Conservation (phyloP, 2,329 filamentous ascomycete species). For the Pestalotiopsis sp. region DNA sequence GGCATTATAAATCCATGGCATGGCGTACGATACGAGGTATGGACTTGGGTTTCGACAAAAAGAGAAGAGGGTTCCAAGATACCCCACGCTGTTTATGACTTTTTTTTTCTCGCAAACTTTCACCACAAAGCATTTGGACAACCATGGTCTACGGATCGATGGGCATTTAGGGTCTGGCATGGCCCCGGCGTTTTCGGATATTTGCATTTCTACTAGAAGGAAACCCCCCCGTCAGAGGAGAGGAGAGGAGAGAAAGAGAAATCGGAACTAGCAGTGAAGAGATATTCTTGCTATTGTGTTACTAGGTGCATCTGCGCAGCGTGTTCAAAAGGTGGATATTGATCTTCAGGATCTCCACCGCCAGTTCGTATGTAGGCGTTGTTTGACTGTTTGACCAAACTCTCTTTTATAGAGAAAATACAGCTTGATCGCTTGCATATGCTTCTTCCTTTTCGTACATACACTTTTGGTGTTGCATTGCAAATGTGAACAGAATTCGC, state of each 20-base stretch:
- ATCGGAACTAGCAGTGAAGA: background rate
- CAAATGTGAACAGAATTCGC: background rate
- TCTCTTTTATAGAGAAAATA: background rate
- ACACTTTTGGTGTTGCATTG: background rate
- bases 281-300: background rate
- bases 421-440: background rate
- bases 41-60: slow-evolving; percentile 6
- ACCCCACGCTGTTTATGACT: slow-evolving; percentile 7
- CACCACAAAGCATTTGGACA: background rate
- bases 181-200: slow-evolving; percentile 6
- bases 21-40: slow-evolving; percentile 10
- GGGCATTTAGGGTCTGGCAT: slow-evolving; percentile 5
- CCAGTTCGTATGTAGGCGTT: background rate
- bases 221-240: background rate
- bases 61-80: slow-evolving; percentile 6
- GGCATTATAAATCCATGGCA: slow-evolving; percentile 9
- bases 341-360: background rate
- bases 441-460: background rate
- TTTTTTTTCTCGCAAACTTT: background rate
- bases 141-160: background rate
- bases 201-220: background rate
- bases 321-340: background rate
- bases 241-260: background rate
- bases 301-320: background rate
- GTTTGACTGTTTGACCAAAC: background rate